A percentile compares a stretch with the other conserved stretches of the same genome.
Evolutionary conservation across 345 rosid species (phyloP).

Genomic region (Arabis hirsuta): DNA sequence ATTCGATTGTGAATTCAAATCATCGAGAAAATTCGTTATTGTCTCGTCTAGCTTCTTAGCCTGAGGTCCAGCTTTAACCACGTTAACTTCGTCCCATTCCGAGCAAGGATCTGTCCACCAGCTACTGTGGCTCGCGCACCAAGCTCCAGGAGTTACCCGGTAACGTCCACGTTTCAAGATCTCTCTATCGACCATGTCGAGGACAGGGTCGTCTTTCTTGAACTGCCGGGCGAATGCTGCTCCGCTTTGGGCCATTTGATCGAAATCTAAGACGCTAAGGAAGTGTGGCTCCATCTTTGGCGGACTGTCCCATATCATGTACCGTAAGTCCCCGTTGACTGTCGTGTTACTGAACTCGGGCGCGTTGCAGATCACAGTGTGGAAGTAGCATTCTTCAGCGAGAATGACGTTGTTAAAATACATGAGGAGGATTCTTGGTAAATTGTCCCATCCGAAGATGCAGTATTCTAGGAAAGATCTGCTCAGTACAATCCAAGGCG

Average conservation of each 20-base stretch:
- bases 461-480: conserved; percentile 87
- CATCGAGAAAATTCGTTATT: conserved; percentile 69
- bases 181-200: conserved; percentile 71
- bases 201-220: conserved; percentile 65
- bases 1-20: conserved; percentile 64
- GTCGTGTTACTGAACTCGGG: conserved; percentile 85
- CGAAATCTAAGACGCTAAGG: conserved; percentile 64
- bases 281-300: conserved; percentile 94
- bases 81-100: conserved; percentile 87
- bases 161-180: conserved; percentile 71
- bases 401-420: conserved; percentile 85
- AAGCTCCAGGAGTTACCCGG: conserved; percentile 76
- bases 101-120: conserved; percentile 96
- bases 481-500: conserved; percentile 85
- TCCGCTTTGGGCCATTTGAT: conserved; percentile 80
- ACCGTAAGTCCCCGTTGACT: conserved; percentile 80
- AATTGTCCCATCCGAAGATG: conserved; percentile 94
- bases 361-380: conserved; percentile 88
- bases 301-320: conserved; percentile 96
- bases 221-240: conserved; percentile 91
- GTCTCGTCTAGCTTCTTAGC: conserved; percentile 73
- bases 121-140: conserved; percentile 79
- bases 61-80: conserved; percentile 78
- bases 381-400: conserved; percentile 92
- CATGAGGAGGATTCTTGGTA: conserved; percentile 90